Evolutionary conservation across 2,329 filamentous ascomycete species (phyloP).

Genomic region (Immersiporthe knoxdaviesiana): DNA sequence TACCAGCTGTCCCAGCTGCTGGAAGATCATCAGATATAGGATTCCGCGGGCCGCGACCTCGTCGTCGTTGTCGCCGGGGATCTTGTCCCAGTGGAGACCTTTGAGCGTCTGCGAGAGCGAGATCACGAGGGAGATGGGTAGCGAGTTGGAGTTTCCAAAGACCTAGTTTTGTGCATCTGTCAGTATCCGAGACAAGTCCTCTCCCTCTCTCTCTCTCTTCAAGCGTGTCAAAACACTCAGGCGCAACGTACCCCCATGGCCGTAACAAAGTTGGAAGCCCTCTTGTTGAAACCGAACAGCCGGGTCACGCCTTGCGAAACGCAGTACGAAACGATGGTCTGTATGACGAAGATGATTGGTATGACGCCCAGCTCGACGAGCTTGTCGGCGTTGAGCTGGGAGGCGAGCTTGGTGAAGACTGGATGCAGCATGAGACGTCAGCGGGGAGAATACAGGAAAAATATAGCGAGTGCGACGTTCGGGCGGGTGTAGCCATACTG

Average conservation of each 20-base stretch:
- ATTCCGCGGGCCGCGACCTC: constrained; percentile 94
- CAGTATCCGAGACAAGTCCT: constrained; percentile 17
- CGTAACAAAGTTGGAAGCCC: constrained; percentile 90
- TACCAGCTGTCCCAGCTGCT: constrained; percentile 92
- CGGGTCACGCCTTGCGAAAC: constrained; percentile 73
- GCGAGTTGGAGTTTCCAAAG: constrained; percentile 97
- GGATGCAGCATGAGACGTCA: constrained; percentile 31
- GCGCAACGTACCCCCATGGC: constrained; percentile 73
- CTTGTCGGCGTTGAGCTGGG: constrained; percentile 89
- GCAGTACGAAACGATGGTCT: constrained; percentile 83
- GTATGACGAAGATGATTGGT: constrained; percentile 88
- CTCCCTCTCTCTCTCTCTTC: too few species aligned
- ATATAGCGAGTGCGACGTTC: not conserved
- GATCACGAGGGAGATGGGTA: constrained; percentile 93
- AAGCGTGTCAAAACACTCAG: not conserved
- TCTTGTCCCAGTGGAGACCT: constrained; percentile 90
- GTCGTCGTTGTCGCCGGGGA: constrained; percentile 91
- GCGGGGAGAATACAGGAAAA: too few species aligned
- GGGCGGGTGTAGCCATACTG: constrained; percentile 52
- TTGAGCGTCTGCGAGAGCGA: constrained; percentile 90
- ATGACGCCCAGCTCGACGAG: constrained; percentile 90
- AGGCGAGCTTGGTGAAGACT: constrained; percentile 97
- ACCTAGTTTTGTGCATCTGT: constrained; percentile 51
- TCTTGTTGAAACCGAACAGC: constrained; percentile 78
- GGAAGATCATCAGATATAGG: constrained; percentile 93